These are phyloP conservation scores for Exserohilum turcica DNA, from an alignment of 2,329 filamentous ascomycete genomes.

Conservation along the genomic window DNA sequence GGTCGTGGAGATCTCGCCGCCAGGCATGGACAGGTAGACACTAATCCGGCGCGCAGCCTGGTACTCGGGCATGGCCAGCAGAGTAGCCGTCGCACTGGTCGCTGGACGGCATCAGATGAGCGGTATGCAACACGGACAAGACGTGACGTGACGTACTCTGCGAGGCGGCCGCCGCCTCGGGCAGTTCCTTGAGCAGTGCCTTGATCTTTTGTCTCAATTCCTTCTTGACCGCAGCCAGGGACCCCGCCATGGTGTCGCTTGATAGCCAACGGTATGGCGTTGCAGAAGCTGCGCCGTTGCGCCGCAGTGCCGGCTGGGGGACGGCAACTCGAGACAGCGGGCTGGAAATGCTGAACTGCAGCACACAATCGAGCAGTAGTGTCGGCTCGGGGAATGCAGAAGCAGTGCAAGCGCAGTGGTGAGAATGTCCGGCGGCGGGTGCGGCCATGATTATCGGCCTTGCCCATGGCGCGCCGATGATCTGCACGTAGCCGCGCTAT, in stretches of 20 bases:
- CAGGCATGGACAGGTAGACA: conserved; percentile 92
- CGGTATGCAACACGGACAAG: background rate
- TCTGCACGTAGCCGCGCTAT: conserved; percentile 36
- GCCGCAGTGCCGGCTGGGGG: background rate
- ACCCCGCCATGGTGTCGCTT: conserved; percentile 47
- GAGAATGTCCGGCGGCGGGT: conserved; percentile 15
- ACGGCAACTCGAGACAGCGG: background rate
- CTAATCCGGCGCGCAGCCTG: conserved; percentile 74
- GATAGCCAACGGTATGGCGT: conserved; percentile 18
- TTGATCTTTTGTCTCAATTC: conserved; percentile 75
- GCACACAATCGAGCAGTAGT: background rate
- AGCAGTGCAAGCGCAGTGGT: background rate
- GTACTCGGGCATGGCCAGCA: conserved; percentile 75
- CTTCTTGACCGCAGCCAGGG: conserved; percentile 72
- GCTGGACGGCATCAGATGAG: conserved; percentile 56
- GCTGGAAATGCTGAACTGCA: background rate
- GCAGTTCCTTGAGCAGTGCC: conserved; percentile 64
- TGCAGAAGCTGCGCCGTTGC: conserved; percentile 12
- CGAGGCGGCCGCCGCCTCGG: conserved; percentile 63
- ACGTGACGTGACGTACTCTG: conserved; percentile 68
- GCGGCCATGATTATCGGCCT: conserved; percentile 22
- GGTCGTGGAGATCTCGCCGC: conserved; percentile 82
- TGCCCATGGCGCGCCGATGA: conserved; percentile 25
- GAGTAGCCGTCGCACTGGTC: conserved; percentile 64
- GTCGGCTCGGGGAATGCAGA: background rate